These are phyloP conservation scores for Fraxinus sp. DNA, from an alignment of 305 asterid species.

Conservation along the genomic window DNA sequence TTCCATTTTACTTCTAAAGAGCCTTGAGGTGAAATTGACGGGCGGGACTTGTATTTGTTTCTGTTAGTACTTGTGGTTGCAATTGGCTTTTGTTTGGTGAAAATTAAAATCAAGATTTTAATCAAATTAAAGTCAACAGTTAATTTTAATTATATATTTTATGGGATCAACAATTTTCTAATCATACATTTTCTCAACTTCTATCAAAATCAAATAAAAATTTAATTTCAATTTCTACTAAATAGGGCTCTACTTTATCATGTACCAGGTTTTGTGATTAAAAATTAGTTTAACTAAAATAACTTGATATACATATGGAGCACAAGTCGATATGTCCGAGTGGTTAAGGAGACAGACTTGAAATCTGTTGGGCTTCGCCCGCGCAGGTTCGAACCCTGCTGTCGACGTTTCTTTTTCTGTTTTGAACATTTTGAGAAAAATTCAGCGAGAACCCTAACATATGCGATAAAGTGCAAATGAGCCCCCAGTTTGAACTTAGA, in stretches of 20 bases:
- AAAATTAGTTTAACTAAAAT: not conserved
- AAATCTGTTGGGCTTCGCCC: conserved; percentile 97
- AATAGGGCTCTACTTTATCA: not conserved
- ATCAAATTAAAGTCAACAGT: not conserved
- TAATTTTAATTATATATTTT: no score
- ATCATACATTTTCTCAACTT: no score
- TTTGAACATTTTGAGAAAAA: not conserved
- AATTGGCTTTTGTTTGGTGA: not conserved
- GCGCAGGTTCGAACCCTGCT: conserved; percentile 98
- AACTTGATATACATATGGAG: not conserved
- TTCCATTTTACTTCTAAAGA: not conserved
- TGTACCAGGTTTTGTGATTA: not conserved
- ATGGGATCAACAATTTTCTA: no score
- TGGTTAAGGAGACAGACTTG: conserved; percentile 96
- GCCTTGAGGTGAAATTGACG: not conserved
- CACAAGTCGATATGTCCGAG: conserved; percentile 86
- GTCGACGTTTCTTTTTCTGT: conserved; percentile 39
- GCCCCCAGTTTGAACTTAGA: not conserved
- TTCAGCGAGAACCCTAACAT: not conserved
- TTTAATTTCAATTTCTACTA: no score
- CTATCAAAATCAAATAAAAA: not conserved
- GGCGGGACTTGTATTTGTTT: not conserved
- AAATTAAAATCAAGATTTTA: not conserved
- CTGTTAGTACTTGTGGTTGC: not conserved
- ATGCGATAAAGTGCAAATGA: not conserved